Evolutionary conservation across 345 rosid species (phyloP).

Genomic region (Syzygium aqueum): DNA sequence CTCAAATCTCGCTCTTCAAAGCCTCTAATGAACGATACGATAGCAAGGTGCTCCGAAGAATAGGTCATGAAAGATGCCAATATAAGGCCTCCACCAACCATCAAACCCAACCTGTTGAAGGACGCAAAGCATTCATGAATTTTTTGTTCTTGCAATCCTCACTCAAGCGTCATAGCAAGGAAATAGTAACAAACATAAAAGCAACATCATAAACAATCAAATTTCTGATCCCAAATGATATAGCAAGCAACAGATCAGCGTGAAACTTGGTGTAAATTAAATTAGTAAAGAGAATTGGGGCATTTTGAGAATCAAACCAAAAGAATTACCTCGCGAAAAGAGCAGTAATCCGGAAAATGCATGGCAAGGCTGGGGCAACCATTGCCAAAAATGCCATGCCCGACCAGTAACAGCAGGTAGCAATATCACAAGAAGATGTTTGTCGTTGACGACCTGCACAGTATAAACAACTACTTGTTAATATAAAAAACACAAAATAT

Average conservation of each 20-base stretch:
- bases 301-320: not conserved
- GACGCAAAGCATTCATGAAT: not conserved
- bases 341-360: constrained; percentile 69
- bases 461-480: not conserved
- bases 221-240: not conserved
- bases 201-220: not conserved
- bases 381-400: constrained; percentile 69
- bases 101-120: constrained; percentile 68
- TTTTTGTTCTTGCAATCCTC: not conserved
- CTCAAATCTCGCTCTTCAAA: constrained; percentile 53
- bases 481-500: not conserved
- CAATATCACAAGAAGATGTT: constrained; percentile 40
- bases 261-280: not conserved
- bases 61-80: constrained; percentile 88
- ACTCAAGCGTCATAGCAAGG: not conserved
- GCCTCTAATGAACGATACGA: constrained; percentile 59
- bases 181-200: not conserved
- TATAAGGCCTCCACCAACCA: constrained; percentile 69
- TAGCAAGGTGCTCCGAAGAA: constrained; percentile 72
- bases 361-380: constrained; percentile 62
- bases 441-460: constrained; percentile 62
- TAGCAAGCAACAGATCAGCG: not conserved
- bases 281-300: not conserved
- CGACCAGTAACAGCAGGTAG: constrained; percentile 53
- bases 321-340: constrained; percentile 53